A percentile compares a stretch with the other conserved stretches of the same genome.
These are phyloP conservation scores for Cetraspora pellucida DNA, from an alignment of 192 early-diverging fungal genomes.

Conservation along the genomic window DNA sequence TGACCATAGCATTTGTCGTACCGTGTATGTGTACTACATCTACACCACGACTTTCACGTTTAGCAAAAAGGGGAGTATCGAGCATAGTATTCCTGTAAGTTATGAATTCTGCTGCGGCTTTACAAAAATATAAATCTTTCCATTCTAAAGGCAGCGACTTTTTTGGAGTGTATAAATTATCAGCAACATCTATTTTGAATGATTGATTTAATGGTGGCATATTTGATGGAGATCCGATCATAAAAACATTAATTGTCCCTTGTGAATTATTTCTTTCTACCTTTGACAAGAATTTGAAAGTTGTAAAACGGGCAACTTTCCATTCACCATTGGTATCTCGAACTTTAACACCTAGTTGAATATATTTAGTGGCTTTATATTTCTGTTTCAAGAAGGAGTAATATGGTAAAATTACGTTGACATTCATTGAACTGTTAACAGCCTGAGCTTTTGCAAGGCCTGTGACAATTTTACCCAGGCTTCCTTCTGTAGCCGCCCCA, in stretches of 20 bases:
- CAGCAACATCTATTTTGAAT: slow-evolving; percentile 41
- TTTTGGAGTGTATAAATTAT: slow-evolving; percentile 53
- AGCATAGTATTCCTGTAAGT: slow-evolving; percentile 45
- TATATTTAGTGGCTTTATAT: not conserved
- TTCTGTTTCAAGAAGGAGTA: slow-evolving; percentile 48
- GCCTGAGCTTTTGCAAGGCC: slow-evolving; percentile 50
- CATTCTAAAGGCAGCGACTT: slow-evolving; percentile 54
- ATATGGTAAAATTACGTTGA: slow-evolving; percentile 54
- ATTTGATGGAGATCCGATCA: slow-evolving; percentile 50
- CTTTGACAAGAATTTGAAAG: slow-evolving; percentile 25
- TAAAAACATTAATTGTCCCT: slow-evolving; percentile 43
- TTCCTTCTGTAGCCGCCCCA: slow-evolving; percentile 53
- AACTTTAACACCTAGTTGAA: not conserved
- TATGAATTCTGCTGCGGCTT: slow-evolving; percentile 54
- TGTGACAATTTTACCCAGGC: slow-evolving; percentile 55
- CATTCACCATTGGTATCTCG: slow-evolving; percentile 38
- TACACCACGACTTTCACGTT: slow-evolving; percentile 35
- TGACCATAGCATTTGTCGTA: slow-evolving; percentile 54
- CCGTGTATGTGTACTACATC: slow-evolving; percentile 61
- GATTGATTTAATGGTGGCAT: slow-evolving; percentile 46
- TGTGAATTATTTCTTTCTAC: not conserved
- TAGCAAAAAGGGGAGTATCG: slow-evolving; percentile 53
- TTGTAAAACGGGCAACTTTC: slow-evolving; percentile 39
- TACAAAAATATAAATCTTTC: slow-evolving; percentile 60
- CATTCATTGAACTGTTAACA: slow-evolving; percentile 39